phyloP scores from a whole-genome alignment of 2,329 filamentous ascomycete species.

The Aspergillus nomiae region DNA sequence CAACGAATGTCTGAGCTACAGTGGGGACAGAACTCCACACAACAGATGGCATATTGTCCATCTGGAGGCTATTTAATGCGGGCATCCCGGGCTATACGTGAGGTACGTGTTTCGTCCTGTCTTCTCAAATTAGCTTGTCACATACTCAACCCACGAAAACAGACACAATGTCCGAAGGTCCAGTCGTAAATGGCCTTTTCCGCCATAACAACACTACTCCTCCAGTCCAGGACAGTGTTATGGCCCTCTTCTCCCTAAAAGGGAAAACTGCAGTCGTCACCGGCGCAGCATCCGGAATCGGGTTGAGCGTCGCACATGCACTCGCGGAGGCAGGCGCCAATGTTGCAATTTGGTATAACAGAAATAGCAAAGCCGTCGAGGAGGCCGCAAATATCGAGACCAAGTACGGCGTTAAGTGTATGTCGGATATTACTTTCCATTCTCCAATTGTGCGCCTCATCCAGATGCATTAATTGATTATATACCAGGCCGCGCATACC shows the following conservation, averaged over 20 bases:
- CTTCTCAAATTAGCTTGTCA: neutral
- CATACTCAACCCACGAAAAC: neutral
- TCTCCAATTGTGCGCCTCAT: rapidly evolving
- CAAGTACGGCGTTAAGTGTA: neutral
- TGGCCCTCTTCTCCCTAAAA: neutral
- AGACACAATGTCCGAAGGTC: neutral
- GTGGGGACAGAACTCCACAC: neutral
- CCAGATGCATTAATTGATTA: no score
- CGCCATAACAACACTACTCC: neutral
- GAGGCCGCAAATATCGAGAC: neutral
- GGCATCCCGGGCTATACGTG: neutral
- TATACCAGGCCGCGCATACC: neutral
- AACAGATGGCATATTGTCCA: neutral
- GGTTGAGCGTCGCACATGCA: neutral
- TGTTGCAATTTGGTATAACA: neutral
- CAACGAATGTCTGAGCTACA: neutral
- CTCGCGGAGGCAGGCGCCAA: slow-evolving; percentile 1
- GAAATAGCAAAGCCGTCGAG: neutral
- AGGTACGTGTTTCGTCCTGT: neutral
- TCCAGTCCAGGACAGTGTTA: neutral
- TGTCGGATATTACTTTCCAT: neutral
- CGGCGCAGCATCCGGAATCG: neutral
- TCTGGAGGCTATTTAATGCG: neutral
- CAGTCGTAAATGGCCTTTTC: neutral
- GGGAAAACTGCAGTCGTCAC: neutral